Conservation (phyloP, 2,329 filamentous ascomycete genomes). For the Penicillium olsonii region DNA sequence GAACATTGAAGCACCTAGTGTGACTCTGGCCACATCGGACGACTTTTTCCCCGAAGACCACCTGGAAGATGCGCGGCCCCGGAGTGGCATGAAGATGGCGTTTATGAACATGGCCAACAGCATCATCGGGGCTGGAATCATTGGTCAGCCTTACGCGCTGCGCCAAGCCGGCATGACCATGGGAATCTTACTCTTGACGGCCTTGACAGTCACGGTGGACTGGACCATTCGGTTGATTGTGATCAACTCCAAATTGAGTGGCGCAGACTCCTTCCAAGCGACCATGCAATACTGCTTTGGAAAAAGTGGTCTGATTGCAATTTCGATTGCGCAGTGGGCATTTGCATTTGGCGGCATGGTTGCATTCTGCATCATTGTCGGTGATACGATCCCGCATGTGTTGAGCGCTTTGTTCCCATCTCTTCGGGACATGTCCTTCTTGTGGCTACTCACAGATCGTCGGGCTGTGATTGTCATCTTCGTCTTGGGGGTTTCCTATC, state of each 20-base stretch:
- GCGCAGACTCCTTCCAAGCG: conserved; percentile 89
- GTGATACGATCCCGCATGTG: conserved; percentile 93
- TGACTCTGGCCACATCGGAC: conserved; percentile 66
- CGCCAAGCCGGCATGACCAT: conserved; percentile 83
- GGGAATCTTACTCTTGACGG: conserved; percentile 75
- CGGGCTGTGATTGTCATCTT: conserved; percentile 86
- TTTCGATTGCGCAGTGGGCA: conserved; percentile 90
- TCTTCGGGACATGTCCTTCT: conserved; percentile 68
- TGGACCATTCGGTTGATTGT: conserved; percentile 98
- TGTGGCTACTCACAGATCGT: conserved; percentile 80
- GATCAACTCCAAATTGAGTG: conserved; percentile 94
- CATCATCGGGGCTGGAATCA: conserved; percentile 79
- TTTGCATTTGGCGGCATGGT: conserved; percentile 99
- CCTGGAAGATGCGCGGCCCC: conserved; percentile 68
- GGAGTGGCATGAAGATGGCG: conserved; percentile 80
- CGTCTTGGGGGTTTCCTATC: conserved; percentile 81
- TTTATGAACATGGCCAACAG: conserved; percentile 99
- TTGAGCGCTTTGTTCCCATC: conserved; percentile 78
- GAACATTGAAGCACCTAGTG: conserved; percentile 77
- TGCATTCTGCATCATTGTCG: conserved; percentile 95
- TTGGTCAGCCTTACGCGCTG: conserved; percentile 93
- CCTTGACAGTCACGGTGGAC: conserved; percentile 81
- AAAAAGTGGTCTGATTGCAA: conserved; percentile 80
- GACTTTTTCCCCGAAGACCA: conserved; percentile 60
- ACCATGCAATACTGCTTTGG: conserved; percentile 97